These are phyloP conservation scores for Berkeleyomyces rouxiae DNA, from an alignment of 2,329 filamentous ascomycete species.

Conservation along the genomic window DNA sequence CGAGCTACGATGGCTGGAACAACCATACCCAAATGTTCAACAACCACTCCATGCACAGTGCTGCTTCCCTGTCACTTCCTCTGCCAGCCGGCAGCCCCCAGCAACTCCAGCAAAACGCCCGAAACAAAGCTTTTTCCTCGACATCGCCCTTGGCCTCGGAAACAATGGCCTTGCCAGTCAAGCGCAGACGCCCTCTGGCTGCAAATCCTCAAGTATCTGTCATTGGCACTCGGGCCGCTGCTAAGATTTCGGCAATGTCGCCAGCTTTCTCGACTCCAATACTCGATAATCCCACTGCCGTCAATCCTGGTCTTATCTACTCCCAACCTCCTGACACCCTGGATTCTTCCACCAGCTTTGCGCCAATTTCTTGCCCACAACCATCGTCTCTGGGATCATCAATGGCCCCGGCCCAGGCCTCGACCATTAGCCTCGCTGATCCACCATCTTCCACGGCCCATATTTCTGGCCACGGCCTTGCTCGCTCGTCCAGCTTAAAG, in stretches of 20 bases:
- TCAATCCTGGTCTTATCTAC: slow-evolving; percentile 43
- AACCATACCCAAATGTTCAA: slow-evolving; percentile 11
- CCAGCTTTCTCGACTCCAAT: slow-evolving; percentile 25
- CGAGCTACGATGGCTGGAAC: slow-evolving; percentile 4
- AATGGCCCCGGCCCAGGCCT: not conserved
- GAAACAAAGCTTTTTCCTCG: not conserved
- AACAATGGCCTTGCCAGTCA: not conserved
- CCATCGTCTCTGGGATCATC: not conserved
- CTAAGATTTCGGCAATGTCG: slow-evolving; percentile 20
- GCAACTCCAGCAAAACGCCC: slow-evolving; percentile 14
- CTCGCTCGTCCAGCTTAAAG: slow-evolving; percentile 30
- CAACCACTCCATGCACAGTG: slow-evolving; percentile 7
- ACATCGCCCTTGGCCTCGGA: slow-evolving; percentile 9
- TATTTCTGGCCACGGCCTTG: slow-evolving; percentile 17
- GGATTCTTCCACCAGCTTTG: slow-evolving; percentile 18
- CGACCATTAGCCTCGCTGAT: slow-evolving; percentile 1
- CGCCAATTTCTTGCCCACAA: not conserved
- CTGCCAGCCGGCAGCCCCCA: slow-evolving; percentile 10
- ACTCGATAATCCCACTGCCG: slow-evolving; percentile 21
- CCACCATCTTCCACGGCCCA: slow-evolving; percentile 8
- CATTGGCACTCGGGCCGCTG: not conserved
- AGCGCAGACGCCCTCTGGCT: slow-evolving; percentile 9
- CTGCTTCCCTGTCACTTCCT: slow-evolving; percentile 6
- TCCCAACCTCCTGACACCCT: slow-evolving; percentile 32
- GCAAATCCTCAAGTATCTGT: not conserved